Percentiles rank a stretch among this genome's conserved stretches.
phyloP scores from a whole-genome alignment of 768 basidiomycete genomes.

The Phylloporus sp. region DNA sequence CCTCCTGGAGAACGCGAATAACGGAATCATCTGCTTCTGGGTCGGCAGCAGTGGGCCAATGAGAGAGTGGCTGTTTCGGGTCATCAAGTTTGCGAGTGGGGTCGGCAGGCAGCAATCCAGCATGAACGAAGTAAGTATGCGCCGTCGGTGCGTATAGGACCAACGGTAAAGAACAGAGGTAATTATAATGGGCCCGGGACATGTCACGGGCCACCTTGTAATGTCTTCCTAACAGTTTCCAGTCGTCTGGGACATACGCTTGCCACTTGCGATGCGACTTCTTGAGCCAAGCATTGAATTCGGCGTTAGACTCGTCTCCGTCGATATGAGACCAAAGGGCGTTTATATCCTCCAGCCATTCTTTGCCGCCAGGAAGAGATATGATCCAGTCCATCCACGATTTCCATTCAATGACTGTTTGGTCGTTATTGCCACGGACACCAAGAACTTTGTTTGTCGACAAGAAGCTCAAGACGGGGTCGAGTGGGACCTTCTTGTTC shows the following conservation, averaged over 20 bases:
- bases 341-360: slow-evolving; percentile 57
- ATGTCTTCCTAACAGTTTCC: slow-evolving; percentile 74
- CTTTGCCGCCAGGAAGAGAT: slow-evolving; percentile 34
- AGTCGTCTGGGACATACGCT: slow-evolving; percentile 56
- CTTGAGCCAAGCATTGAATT: slow-evolving; percentile 39
- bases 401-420: slow-evolving; percentile 86
- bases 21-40: slow-evolving; percentile 13
- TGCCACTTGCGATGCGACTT: slow-evolving; percentile 40
- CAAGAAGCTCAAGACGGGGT: slow-evolving; percentile 64
- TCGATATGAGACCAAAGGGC: slow-evolving; percentile 37
- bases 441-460: slow-evolving; percentile 61
- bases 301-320: slow-evolving; percentile 20
- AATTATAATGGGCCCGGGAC: slow-evolving; percentile 59
- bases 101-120: slow-evolving; percentile 74
- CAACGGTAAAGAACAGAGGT: slow-evolving; percentile 72
- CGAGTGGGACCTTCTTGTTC: slow-evolving; percentile 49
- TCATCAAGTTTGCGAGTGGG: slow-evolving; percentile 49
- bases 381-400: slow-evolving; percentile 81
- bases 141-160: slow-evolving; percentile 69
- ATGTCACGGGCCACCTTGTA: slow-evolving; percentile 71
- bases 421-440: slow-evolving; percentile 94
- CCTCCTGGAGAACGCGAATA: slow-evolving; percentile 62
- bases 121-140: slow-evolving; percentile 79
- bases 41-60: slow-evolving; percentile 42
- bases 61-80: slow-evolving; percentile 67